Evolutionary conservation across 202 grass and related monocot genomes (phyloP), one percentile per base, ranked within the genome.

Genomic region (Hordeum pubiflorum): DNA sequence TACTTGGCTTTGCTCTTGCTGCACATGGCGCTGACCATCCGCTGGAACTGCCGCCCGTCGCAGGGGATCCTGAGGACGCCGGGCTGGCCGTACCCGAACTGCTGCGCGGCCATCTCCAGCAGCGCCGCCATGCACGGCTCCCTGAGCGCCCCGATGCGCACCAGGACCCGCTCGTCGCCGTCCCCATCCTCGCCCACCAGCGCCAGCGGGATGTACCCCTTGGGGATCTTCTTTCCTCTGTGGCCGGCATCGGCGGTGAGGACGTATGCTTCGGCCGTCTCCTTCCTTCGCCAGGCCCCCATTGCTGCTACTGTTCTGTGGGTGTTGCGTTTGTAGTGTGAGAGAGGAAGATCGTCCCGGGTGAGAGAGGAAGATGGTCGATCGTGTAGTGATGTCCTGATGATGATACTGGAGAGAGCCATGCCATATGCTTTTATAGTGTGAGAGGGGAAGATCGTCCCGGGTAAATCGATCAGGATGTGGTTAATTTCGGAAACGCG

Each of bases 31-130:
- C 0, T 0, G 46, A 50, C 46, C 15, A 50, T 50, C 0, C 0
- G 46, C 0, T 18, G 46, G 1, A 50, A 50, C 46, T 50, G 46
- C 5, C 0, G 4, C 0, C 0, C 15, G 5, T 18, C 86, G 14
- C 81, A 88, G 2, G 74, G 80, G 17, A 88, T 65, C 72, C 76
- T 84, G 7, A 89, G 82, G 27, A 85, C 63, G 17, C 82, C 87
- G 0, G 37, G 50, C 2, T 85, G 87, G 3, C 21, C 38, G 24
- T 85, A 80, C 1, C 87, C 87, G 34, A 89, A 89, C 76, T 81
- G 52, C 4, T 85, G 29, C 23, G 22, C 10, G 4, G 80, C 62
- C 54, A 57, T 41, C 57, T 90, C 81, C 2, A 90, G 34, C 32
- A 78, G 8, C 13, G 29, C 32, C 7, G 10, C 75, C 20, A 90